A percentile compares a stretch with the other conserved stretches of the same genome.
phyloP scores from a whole-genome alignment of 805 yeast genomes.

The Saturnispora galanensis region DNA sequence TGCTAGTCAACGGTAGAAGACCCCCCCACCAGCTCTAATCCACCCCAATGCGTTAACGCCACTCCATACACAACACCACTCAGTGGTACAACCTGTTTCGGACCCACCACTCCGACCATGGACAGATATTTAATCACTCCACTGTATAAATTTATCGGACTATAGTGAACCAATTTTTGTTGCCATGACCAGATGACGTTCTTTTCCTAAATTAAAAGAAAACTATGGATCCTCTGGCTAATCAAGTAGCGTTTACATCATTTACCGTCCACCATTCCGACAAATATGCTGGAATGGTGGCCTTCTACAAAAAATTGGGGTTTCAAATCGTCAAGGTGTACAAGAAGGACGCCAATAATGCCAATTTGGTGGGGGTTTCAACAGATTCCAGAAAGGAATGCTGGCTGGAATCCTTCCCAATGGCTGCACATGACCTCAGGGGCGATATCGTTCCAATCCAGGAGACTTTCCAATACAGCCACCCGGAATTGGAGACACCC shows the following conservation, averaged over 20 bases:
- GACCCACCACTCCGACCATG: too few relatives aligned
- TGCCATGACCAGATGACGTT: too few relatives aligned
- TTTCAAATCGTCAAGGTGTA: slow-evolving; percentile 51
- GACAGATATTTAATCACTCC: too few relatives aligned
- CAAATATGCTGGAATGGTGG: slow-evolving; percentile 36
- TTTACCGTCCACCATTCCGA: slow-evolving; percentile 44
- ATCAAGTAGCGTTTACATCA: slow-evolving; percentile 45
- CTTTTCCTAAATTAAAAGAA: background rate
- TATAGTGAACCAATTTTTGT: too few relatives aligned
- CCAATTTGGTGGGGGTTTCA: slow-evolving; percentile 39
- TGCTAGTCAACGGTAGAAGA: too few relatives aligned
- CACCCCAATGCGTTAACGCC: too few relatives aligned
- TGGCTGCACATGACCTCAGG: slow-evolving; percentile 18
- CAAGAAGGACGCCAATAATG: slow-evolving; percentile 38
- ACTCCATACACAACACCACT: too few relatives aligned
- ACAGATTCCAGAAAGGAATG: slow-evolving; percentile 57
- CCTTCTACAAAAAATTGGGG: slow-evolving; percentile 54
- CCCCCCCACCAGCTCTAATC: too few relatives aligned
- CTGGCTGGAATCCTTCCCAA: slow-evolving; percentile 66
- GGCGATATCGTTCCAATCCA: slow-evolving; percentile 29
- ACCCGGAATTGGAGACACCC: slow-evolving; percentile 14
- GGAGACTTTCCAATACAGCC: slow-evolving; percentile 22
- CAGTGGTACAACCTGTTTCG: too few relatives aligned
- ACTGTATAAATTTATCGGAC: too few relatives aligned
- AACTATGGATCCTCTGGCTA: slow-evolving; percentile 2